Conservation (phyloP, 768 basidiomycete genomes). For the Clitopilus hobsonii region DNA sequence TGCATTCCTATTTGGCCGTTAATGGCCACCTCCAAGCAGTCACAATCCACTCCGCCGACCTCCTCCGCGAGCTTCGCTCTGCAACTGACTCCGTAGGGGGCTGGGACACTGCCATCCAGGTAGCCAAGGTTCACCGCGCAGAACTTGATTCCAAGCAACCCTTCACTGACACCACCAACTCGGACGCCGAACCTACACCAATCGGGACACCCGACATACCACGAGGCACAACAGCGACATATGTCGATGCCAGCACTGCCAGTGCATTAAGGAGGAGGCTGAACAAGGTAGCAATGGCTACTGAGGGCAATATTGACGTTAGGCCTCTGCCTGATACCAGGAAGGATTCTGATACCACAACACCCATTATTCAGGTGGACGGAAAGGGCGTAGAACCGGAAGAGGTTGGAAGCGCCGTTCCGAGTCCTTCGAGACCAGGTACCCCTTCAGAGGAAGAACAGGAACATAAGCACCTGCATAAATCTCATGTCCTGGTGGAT, state of each 20-base stretch:
- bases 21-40: conserved; percentile 78
- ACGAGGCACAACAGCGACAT: conserved; percentile 44
- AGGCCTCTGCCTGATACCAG: neutral
- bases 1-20: conserved; percentile 89
- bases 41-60: conserved; percentile 37
- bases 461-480: conserved; percentile 10
- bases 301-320: conserved; percentile 12
- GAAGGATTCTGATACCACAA: conserved; percentile 2
- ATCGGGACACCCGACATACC: conserved; percentile 39
- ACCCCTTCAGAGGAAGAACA: conserved; percentile 8
- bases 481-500: conserved; percentile 47
- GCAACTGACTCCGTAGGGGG: conserved; percentile 55
- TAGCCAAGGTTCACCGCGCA: conserved; percentile 42
- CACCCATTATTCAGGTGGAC: neutral
- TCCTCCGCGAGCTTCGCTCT: conserved; percentile 40
- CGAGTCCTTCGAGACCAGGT: conserved; percentile 1
- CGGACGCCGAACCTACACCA: conserved; percentile 22
- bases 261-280: conserved; percentile 56
- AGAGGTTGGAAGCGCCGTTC: neutral
- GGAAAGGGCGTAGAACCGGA: neutral
- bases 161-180: conserved; percentile 15
- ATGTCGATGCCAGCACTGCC: conserved; percentile 49
- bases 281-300: conserved; percentile 29
- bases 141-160: conserved; percentile 28
- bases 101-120: conserved; percentile 55